phyloP scores from a whole-genome alignment of 768 basidiomycete species.

The Phlebiopsis gigantea region DNA sequence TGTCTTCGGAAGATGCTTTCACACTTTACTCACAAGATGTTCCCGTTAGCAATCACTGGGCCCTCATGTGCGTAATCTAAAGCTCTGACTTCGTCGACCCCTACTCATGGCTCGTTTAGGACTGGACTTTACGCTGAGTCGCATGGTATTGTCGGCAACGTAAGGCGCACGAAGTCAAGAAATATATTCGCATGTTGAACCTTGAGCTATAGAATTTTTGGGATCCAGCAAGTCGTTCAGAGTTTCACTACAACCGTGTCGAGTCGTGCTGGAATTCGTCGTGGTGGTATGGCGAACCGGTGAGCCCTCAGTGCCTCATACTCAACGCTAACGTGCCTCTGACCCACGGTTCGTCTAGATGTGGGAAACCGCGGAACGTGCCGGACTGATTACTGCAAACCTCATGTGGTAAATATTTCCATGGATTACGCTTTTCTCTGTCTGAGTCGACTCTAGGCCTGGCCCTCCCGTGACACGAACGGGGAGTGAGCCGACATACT shows the following conservation, averaged over 20 bases:
- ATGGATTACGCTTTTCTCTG: neutral
- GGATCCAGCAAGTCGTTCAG: slow-evolving; percentile 58
- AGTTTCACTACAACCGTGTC: slow-evolving; percentile 68
- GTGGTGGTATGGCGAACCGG: slow-evolving; percentile 93
- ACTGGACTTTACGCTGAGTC: slow-evolving; percentile 88
- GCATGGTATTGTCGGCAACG: slow-evolving; percentile 89
- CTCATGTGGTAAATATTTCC: slow-evolving; percentile 75
- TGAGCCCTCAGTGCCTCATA: slow-evolving; percentile 28
- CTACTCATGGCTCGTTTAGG: slow-evolving; percentile 39
- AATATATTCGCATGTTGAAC: neutral
- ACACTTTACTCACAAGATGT: neutral
- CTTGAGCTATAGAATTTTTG: slow-evolving; percentile 72
- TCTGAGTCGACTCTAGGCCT: slow-evolving; percentile 45
- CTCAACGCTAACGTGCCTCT: neutral
- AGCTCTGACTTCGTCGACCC: slow-evolving; percentile 20
- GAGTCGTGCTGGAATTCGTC: slow-evolving; percentile 57
- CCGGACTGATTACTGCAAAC: slow-evolving; percentile 73
- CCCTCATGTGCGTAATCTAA: slow-evolving; percentile 51
- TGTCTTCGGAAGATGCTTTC: slow-evolving; percentile 11
- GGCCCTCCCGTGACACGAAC: slow-evolving; percentile 70
- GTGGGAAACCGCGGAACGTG: slow-evolving; percentile 83
- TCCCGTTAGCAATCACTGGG: slow-evolving; percentile 76
- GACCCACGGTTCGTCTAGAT: slow-evolving; percentile 41
- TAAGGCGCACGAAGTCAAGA: slow-evolving; percentile 28
- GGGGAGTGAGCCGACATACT: slow-evolving; percentile 68